Evolutionary conservation across 1,284 basidiomycete species (phyloP).

Genomic region (Ceratorhiza oryzae-sativae): DNA sequence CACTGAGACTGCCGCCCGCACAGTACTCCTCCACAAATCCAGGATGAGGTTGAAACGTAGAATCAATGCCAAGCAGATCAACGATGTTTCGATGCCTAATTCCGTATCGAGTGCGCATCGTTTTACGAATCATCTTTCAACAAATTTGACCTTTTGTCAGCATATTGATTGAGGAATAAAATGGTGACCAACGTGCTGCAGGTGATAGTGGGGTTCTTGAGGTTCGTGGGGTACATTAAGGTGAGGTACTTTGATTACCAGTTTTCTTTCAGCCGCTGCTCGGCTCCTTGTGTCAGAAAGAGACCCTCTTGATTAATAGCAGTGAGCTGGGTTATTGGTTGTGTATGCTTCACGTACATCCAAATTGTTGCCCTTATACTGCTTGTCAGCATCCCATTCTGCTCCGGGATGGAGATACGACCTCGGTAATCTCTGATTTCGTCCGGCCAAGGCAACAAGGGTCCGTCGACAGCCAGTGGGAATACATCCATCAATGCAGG

Average conservation of each 20-base stretch:
- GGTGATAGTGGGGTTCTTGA: slow-evolving; percentile 12
- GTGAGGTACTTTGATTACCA: slow-evolving; percentile 25
- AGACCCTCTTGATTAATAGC: not conserved
- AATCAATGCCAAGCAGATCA: slow-evolving; percentile 7
- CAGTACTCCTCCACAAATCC: slow-evolving; percentile 31
- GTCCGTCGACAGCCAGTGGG: not conserved
- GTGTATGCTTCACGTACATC: not conserved
- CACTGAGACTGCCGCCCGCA: not conserved
- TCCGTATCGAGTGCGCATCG: not conserved
- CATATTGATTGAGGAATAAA: not conserved
- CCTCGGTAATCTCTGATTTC: not conserved
- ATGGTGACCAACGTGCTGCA: slow-evolving; percentile 5
- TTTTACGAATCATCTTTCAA: slow-evolving; percentile 20
- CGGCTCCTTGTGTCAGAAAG: not conserved
- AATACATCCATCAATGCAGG: not conserved
- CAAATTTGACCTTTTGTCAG: not conserved
- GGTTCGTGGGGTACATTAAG: slow-evolving; percentile 5
- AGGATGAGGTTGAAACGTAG: slow-evolving; percentile 4
- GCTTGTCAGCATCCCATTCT: not conserved
- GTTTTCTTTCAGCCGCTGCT: not conserved
- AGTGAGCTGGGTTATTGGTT: not conserved
- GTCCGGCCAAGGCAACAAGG: slow-evolving; percentile 4
- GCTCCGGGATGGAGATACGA: not conserved
- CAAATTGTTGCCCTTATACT: slow-evolving; percentile 8
- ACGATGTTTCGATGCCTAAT: slow-evolving; percentile 28